Evolutionary conservation across 78 protist genomes (phyloP).

Genomic region (slime mould (Dictyostelium discoideum)): DNA sequence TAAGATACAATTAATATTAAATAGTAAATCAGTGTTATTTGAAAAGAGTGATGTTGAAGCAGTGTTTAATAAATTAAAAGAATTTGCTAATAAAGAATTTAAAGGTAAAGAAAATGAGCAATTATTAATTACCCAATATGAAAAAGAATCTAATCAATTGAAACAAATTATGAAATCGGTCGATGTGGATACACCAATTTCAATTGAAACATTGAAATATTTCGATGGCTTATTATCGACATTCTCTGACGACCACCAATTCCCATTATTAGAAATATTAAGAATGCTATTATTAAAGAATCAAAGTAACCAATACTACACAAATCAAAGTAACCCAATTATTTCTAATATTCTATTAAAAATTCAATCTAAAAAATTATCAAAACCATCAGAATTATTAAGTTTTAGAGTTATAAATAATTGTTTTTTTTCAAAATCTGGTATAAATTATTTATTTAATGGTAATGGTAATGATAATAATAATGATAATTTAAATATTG

Average conservation of each 20-base stretch:
- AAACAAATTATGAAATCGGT: slow-evolving; percentile 8
- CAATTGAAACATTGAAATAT: background rate
- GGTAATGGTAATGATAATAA: too few relatives aligned
- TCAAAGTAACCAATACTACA: background rate
- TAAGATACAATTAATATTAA: background rate
- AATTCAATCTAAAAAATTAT: background rate
- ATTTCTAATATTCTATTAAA: background rate
- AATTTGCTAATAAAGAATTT: background rate
- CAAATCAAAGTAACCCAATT: background rate
- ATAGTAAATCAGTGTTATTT: slow-evolving; percentile 29
- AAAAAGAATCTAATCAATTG: background rate
- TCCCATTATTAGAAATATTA: slow-evolving; percentile 33
- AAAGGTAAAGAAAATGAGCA: background rate
- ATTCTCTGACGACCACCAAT: slow-evolving; percentile 18
- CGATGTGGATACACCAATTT: background rate
- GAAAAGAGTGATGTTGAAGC: slow-evolving; percentile 67
- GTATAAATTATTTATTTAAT: slow-evolving; percentile 24
- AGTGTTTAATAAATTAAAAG: slow-evolving; percentile 1
- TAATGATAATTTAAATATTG: background rate
- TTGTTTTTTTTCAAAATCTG: slow-evolving; percentile 27
- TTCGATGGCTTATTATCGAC: background rate
- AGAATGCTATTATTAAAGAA: slow-evolving; percentile 34
- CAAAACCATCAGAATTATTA: slow-evolving; percentile 22
- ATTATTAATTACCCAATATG: background rate
- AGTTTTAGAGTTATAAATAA: slow-evolving; percentile 39